Evolutionary conservation across 768 basidiomycete species (phyloP), one percentile per base, ranked within the genome.

Genomic region (Calocybe cyanea): DNA sequence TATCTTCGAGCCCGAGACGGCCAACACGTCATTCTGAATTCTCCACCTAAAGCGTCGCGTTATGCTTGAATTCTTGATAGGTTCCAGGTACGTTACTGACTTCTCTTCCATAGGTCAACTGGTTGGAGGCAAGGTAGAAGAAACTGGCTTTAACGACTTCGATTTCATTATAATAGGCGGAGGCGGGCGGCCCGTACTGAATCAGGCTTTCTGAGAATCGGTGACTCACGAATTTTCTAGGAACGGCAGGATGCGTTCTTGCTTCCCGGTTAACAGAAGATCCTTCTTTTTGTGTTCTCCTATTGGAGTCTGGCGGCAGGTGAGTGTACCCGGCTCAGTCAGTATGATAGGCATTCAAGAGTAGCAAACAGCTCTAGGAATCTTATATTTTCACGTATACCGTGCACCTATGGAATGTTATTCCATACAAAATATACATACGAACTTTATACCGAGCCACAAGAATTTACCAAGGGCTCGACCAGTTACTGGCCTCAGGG

Each of bases 401-500:
- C 81, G 14, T 61, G 65, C 15, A 73, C 60, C 0, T 81, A 57
- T 50, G 52, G 59, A 25, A 52, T 58, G 7, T 56, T 86, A 11
- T 76, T 78, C 46, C 60, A 63, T 41, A 61, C 70, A 2, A 66
- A 68, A 35, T 70, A 77, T 57, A 76, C 79, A 23, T 85, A 77
- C 56, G 59, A 70, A 25, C 48, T 87, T 20, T 70, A 63, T 48
- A 86, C 85, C 0, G 76, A 76, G 15, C 75, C 80, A 0, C 84
- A 86, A 54, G 47, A 53, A 4, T 62, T 73, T 49, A 77, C 78
- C 2, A 67, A 64, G 25, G 71, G 72, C 15, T 67, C 66, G 55
- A 67, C 63, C 49, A 67, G 71, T 30, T 82, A 68, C 45, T 87
- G 82, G 80, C 85, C 86, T 0, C 67, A 86, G 66, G 85, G 85